Evolutionary conservation across 1,284 basidiomycete species (phyloP).

Genomic region (Schizophyllum amplum): DNA sequence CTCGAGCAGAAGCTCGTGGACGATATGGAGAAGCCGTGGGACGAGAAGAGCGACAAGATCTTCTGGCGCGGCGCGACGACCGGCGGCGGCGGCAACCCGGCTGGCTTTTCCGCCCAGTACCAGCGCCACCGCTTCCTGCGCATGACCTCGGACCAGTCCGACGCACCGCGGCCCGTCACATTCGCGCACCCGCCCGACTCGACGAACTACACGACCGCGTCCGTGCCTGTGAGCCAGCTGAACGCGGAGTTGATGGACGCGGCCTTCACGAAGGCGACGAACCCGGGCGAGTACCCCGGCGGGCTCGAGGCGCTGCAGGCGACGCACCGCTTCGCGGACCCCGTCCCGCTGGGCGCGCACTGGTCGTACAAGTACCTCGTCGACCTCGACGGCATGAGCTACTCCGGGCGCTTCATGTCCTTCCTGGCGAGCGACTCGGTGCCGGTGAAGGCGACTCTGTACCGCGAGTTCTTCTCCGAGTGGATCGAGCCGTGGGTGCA

Average conservation of each 20-base stretch:
- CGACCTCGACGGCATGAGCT: constrained; percentile 93
- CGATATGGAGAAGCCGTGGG: constrained; percentile 80
- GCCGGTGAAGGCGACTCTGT: constrained; percentile 83
- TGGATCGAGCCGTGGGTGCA: constrained; percentile 83
- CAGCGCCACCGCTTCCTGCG: constrained; percentile 56
- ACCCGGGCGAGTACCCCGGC: constrained; percentile 34
- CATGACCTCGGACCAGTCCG: background rate
- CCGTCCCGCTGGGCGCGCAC: constrained; percentile 76
- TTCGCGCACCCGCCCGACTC: background rate
- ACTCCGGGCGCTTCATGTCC: constrained; percentile 83
- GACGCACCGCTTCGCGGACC: constrained; percentile 68
- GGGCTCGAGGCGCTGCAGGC: constrained; percentile 20
- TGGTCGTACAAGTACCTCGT: constrained; percentile 92
- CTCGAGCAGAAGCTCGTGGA: constrained; percentile 65
- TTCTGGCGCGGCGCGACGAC: constrained; percentile 91
- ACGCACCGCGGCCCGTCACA: background rate
- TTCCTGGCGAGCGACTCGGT: constrained; percentile 85
- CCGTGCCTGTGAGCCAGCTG: constrained; percentile 25
- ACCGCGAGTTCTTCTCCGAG: constrained; percentile 82
- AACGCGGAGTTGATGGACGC: constrained; percentile 85
- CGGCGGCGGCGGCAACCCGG: constrained; percentile 82
- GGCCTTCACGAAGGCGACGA: constrained; percentile 76
- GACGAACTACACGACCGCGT: background rate
- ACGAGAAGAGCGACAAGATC: constrained; percentile 54
- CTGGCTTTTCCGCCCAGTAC: constrained; percentile 77